These are phyloP conservation scores for Cladosporium sp. DNA, from an alignment of 2,329 filamentous ascomycete species.

Conservation along the genomic window DNA sequence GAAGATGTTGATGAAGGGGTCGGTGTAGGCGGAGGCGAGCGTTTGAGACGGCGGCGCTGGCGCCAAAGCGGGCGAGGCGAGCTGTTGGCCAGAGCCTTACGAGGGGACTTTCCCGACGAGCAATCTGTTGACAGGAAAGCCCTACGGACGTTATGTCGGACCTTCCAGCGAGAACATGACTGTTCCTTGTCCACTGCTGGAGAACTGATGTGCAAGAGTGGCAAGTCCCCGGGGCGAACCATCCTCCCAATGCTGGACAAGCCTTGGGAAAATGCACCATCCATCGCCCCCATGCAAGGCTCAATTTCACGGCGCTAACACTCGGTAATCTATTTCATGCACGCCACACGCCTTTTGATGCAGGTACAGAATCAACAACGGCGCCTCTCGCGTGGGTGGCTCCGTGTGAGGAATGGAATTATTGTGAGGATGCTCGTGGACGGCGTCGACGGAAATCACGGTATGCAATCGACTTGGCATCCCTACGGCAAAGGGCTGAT, in stretches of 20 bases:
- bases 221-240: too few relatives aligned
- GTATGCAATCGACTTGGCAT: too few relatives aligned
- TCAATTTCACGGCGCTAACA: slow-evolving; percentile 4
- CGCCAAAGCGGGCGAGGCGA: slow-evolving; percentile 1
- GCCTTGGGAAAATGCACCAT: neutral
- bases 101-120: neutral
- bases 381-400: slow-evolving; percentile 1
- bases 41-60: slow-evolving; percentile 8
- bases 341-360: neutral
- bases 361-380: slow-evolving; percentile 2
- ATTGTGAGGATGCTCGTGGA: neutral
- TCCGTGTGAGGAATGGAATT: too few relatives aligned
- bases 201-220: too few relatives aligned
- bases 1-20: slow-evolving; percentile 10
- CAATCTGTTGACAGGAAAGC: too few relatives aligned
- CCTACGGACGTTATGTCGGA: too few relatives aligned
- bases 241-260: neutral
- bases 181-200: too few relatives aligned
- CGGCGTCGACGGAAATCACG: neutral
- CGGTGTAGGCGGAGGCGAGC: neutral
- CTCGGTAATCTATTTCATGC: slow-evolving; percentile 6
- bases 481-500: too few relatives aligned
- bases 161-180: too few relatives aligned
- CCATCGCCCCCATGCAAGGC: neutral
- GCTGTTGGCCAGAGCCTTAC: neutral